Evolutionary conservation across 179 eudicot genomes (phyloP), one percentile per base, ranked within the genome.

Genomic region (Vitellaria paradoxa): DNA sequence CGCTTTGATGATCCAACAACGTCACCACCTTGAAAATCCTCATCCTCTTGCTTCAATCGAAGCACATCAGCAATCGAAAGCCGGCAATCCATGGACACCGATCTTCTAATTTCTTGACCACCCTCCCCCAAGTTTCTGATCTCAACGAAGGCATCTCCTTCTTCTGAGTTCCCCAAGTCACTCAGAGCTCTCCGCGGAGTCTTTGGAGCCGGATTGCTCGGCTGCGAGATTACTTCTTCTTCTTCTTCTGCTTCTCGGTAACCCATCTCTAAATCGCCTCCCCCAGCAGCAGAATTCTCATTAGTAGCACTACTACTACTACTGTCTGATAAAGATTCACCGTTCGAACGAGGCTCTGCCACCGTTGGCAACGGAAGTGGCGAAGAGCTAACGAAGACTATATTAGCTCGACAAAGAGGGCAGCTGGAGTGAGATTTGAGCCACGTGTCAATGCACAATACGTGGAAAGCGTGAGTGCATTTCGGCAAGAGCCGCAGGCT

Each of bases 391-490:
- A 63, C 62, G 40, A 75, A 81, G 50, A 78, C 68, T 7, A 90
- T 80, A 73, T 82, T 88, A 52, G 94, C 93, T 3, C 92, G 89
- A 79, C 97, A 92, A 75, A 90, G 89, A 9, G 94, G 94, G 77
- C 97, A 92, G 80, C 84, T 92, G 20, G 92, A 87, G 85, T 92
- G 94, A 46, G 88, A 87, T 55, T 81, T 88, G 68, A 92, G 97
- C 97, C 97, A 92, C 56, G 92, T 90, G 81, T 92, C 97, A 73
- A 92, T 92, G 76, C 97, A 92, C 17, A 59, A 42, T 18, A 92
- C 88, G 82, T 92, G 97, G 81, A 92, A 92, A 79, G 91, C 93
- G 84, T 90, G 93, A 64, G 81, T 86, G 75, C 96, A 91, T 82
- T 91, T 90, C 2, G 92, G 97, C 75, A 92, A 84, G 49, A 90